These are phyloP conservation scores for Geotrichum australiense DNA, from an alignment of 1,139 yeast species.

Conservation along the genomic window DNA sequence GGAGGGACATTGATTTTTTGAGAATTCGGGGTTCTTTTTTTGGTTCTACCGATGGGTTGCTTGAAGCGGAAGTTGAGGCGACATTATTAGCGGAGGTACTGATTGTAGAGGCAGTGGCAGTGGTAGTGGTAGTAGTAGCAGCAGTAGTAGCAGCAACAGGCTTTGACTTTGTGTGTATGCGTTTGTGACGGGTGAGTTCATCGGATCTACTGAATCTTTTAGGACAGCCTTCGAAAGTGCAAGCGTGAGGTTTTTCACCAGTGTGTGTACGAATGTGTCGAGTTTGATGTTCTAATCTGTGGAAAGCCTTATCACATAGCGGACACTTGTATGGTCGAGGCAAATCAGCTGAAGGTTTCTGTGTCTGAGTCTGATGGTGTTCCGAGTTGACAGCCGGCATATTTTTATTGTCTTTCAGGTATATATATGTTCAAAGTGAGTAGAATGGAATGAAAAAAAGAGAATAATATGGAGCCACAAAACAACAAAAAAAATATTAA, in stretches of 20 bases:
- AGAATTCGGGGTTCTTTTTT: background rate
- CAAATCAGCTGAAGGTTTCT: constrained; percentile 26
- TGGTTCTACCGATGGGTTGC: background rate
- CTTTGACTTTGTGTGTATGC: constrained; percentile 74
- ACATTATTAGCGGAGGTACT: background rate
- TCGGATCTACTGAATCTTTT: constrained; percentile 83
- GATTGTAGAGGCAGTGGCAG: background rate
- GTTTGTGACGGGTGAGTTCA: constrained; percentile 80
- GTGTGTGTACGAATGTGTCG: constrained; percentile 93
- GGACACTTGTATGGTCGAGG: constrained; percentile 85
- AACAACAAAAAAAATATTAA: background rate
- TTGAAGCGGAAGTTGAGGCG: background rate
- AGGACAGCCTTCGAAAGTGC: constrained; percentile 79
- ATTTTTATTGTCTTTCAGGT: background rate
- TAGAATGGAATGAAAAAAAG: background rate
- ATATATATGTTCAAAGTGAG: background rate
- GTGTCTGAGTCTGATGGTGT: background rate
- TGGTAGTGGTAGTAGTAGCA: background rate
- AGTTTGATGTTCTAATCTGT: constrained; percentile 87
- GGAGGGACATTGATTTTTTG: constrained; percentile 1
- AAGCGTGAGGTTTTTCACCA: constrained; percentile 89
- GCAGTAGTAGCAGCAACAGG: background rate
- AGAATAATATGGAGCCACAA: background rate
- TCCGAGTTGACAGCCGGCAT: background rate
- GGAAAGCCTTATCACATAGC: constrained; percentile 85